These are phyloP conservation scores for Eurotiales sp. DNA, from an alignment of 2,329 filamentous ascomycete species.

Conservation along the genomic window DNA sequence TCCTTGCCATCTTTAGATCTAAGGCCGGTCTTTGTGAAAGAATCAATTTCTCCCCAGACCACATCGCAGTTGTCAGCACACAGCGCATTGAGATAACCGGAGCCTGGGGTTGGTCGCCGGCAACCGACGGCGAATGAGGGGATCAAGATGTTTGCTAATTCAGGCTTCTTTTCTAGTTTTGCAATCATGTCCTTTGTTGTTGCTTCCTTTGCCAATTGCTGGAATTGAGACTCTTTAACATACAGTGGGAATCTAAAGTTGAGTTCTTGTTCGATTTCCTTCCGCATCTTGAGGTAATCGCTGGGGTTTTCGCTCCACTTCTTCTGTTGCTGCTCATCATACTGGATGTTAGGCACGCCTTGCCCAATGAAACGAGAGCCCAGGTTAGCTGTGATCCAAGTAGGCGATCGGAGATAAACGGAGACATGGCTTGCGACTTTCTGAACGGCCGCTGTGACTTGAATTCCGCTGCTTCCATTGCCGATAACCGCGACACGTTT, in stretches of 20 bases:
- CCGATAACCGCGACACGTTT: conserved; percentile 12
- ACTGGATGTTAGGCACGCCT: background rate
- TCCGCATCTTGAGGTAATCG: background rate
- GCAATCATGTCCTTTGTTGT: no score
- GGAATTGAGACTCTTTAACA: background rate
- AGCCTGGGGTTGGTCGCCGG: no score
- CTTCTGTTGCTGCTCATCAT: conserved; percentile 2
- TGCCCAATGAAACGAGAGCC: background rate
- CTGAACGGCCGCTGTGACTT: conserved; percentile 13
- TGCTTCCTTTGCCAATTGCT: no score
- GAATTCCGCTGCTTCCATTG: conserved; percentile 17
- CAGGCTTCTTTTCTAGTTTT: no score
- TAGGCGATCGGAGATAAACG: background rate
- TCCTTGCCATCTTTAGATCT: no score
- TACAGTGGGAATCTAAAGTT: conserved; percentile 1
- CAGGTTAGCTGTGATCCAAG: conserved; percentile 4
- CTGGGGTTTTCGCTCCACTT: conserved; percentile 2
- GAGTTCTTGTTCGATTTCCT: background rate
- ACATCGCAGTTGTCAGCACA: no score
- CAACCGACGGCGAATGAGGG: no score
- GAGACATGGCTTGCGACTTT: conserved; percentile 21
- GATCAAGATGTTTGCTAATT: no score
- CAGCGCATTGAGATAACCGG: no score
- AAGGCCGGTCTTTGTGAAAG: no score
- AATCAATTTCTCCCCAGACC: no score